Evolutionary conservation across 2,329 filamentous ascomycete genomes (phyloP), one percentile per base, ranked within the genome.

Genomic region (Colletotrichum scovillei): DNA sequence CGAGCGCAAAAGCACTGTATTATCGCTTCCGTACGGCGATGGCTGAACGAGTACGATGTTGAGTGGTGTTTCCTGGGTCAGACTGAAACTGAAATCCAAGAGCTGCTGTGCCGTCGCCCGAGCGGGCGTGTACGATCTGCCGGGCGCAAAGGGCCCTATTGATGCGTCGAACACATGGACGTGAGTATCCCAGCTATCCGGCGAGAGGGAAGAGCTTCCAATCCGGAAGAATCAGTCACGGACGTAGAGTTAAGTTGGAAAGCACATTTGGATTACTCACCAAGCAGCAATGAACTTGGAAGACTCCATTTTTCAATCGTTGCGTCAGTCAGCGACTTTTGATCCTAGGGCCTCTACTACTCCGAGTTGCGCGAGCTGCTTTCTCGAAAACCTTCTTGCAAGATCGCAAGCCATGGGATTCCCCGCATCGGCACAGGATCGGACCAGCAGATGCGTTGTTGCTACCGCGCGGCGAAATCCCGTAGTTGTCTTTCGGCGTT

Each of bases 151-250:
- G 5, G 69, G 56, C 7, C 73, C 73, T 4, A 75, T 26, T 9
- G 16, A 5, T 1, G 69, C 63, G 38, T 75, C 70, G 42, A 75
- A 75, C 5, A 73, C 62, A 35, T 75, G 73, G 1, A 75, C 73
- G n/a, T 75, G 73, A 22, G 73, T 73, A 30, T 75, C 73, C 55
- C 57, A 73, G 3, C 56, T 30, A 1, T 59, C 66, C 7, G 60
- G 19, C 24, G 55, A n/a, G 7, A 73, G 62, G 3, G 4, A 1
- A 8, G 19, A n/a, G 4, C 26, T 56, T 16, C 5, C 0, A 16
- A 19, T 1, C 4, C 5, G 38, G 16, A 6, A 19, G 0, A 1
- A 16, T 42, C 38, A 42, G 38, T 7, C 38, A 42, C 16, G 14
- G 2, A 0, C 38, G 38, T 19, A 16, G 16, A 42, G 14, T 42